phyloP scores from a whole-genome alignment of 768 basidiomycete species.

The Calvatia gigantea region DNA sequence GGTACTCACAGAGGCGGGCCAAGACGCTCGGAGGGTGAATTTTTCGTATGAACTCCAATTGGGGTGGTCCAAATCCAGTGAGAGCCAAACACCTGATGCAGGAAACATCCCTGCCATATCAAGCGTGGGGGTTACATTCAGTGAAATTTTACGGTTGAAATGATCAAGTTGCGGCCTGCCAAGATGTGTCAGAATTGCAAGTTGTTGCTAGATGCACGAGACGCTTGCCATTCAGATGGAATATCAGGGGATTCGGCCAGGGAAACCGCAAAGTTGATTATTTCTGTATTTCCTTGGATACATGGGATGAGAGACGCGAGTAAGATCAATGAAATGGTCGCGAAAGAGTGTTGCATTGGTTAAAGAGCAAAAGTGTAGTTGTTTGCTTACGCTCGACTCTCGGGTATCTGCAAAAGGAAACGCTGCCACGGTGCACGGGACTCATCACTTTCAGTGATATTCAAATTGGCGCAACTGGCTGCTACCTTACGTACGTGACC shows the following conservation, averaged over 20 bases:
- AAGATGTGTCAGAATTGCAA: neutral
- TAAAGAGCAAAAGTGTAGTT: too few relatives aligned
- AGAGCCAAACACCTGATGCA: slow-evolving; percentile 45
- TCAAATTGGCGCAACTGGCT: too few relatives aligned
- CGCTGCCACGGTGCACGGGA: too few relatives aligned
- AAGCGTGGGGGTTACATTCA: slow-evolving; percentile 25
- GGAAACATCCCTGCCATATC: slow-evolving; percentile 20
- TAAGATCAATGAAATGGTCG: neutral
- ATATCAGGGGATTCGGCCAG: slow-evolving; percentile 18
- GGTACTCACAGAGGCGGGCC: slow-evolving; percentile 51
- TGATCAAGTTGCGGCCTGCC: slow-evolving; percentile 38
- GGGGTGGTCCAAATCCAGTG: slow-evolving; percentile 38
- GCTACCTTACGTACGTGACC: too few relatives aligned
- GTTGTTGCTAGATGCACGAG: neutral
- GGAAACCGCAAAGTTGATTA: slow-evolving; percentile 49
- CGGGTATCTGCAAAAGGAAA: too few relatives aligned
- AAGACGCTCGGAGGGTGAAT: slow-evolving; percentile 52
- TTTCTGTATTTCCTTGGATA: slow-evolving; percentile 60
- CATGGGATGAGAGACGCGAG: slow-evolving; percentile 6
- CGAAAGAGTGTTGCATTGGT: neutral
- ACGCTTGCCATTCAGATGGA: slow-evolving; percentile 27
- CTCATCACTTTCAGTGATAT: too few relatives aligned
- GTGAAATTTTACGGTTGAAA: slow-evolving; percentile 27
- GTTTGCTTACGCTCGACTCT: too few relatives aligned
- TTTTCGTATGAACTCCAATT: slow-evolving; percentile 37